These are phyloP conservation scores for Vitis amurensis DNA, from an alignment of 164 flowering plant genomes.

Conservation along the genomic window DNA sequence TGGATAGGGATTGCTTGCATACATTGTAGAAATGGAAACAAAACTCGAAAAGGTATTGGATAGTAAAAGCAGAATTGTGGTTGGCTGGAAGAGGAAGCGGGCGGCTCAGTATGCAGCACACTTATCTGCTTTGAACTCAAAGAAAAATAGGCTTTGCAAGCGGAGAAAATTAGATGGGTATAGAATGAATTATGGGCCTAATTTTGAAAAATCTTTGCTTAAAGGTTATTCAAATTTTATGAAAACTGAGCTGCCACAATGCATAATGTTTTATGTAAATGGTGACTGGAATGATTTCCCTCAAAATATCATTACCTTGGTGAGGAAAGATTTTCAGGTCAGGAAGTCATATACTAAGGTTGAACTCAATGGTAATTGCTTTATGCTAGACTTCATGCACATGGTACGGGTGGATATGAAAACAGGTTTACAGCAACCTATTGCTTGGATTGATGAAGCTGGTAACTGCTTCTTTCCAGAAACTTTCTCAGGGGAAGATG, in stretches of 20 bases:
- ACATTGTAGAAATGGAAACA: constrained; percentile 55
- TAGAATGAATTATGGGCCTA: constrained; percentile 21
- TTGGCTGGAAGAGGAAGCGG: constrained; percentile 61
- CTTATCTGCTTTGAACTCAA: constrained; percentile 24
- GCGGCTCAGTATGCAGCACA: constrained; percentile 32
- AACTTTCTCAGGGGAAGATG: constrained; percentile 29
- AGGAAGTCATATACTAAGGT: constrained; percentile 62
- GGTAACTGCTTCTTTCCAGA: constrained; percentile 85
- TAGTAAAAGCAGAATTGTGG: constrained; percentile 38
- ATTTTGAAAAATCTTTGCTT: constrained; percentile 37
- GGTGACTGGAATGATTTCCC: constrained; percentile 80
- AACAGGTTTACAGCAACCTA: constrained; percentile 54
- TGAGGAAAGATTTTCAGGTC: constrained; percentile 46
- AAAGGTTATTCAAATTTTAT: constrained; percentile 59
- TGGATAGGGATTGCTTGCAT: constrained; percentile 43
- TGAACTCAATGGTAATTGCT: constrained; percentile 39
- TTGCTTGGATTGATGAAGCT: constrained; percentile 90
- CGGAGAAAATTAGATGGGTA: constrained; percentile 48
- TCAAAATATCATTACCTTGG: constrained; percentile 28
- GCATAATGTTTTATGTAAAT: constrained; percentile 59
- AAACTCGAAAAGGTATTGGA: constrained; percentile 79
- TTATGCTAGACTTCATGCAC: constrained; percentile 64
- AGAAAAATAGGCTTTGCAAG: constrained; percentile 37
- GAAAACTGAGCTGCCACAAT: constrained; percentile 61
- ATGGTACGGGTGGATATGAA: constrained; percentile 64